Conservation (phyloP, 352 stramenopile species). For the Poterioochromonas sp. region DNA sequence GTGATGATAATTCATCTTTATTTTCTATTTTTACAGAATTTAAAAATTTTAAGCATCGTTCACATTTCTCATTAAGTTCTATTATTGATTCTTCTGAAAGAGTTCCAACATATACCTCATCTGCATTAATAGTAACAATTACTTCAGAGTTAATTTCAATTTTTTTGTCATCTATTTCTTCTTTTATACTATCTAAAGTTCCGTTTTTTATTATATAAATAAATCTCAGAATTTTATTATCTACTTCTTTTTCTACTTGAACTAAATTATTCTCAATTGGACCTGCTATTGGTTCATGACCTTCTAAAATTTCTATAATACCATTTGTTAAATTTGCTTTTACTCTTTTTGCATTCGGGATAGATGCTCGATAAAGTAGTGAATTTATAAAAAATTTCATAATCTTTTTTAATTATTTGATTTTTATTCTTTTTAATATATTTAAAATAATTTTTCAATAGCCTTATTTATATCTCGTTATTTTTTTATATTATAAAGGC, state of each 20-base stretch:
- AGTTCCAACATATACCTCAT: conserved; percentile 31
- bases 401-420: conserved; percentile 33
- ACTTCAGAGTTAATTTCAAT: conserved; percentile 32
- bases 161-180: conserved; percentile 32
- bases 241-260: conserved; percentile 26
- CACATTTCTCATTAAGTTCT: conserved; percentile 29
- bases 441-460: conserved; percentile 28
- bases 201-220: conserved; percentile 27
- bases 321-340: conserved; percentile 29
- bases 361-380: not conserved
- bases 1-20: conserved; percentile 28
- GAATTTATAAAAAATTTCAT: conserved; percentile 30
- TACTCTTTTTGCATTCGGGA: conserved; percentile 16
- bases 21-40: conserved; percentile 25
- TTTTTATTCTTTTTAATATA: conserved; percentile 24
- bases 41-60: conserved; percentile 25
- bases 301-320: conserved; percentile 29
- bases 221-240: conserved; percentile 29
- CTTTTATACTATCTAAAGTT: conserved; percentile 27
- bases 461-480: conserved; percentile 22
- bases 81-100: conserved; percentile 31
- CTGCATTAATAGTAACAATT: conserved; percentile 32
- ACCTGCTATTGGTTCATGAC: conserved; percentile 12
- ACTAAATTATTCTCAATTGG: conserved; percentile 28
- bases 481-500: conserved; percentile 30